Base-by-base conservation (phyloP, 371 early-diverging fungal species). In the Mortierella sp. region DNA sequence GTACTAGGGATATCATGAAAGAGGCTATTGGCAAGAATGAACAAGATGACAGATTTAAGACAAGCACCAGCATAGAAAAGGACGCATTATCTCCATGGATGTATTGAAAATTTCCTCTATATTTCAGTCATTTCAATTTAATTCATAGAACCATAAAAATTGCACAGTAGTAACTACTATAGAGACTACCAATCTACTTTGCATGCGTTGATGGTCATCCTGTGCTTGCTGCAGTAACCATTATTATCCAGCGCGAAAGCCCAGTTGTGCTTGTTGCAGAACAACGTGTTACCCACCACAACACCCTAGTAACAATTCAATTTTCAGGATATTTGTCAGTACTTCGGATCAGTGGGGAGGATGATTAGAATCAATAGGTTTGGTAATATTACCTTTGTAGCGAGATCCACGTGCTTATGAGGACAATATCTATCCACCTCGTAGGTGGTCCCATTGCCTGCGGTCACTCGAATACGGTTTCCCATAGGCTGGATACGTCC, bases 241-340 rank as follows among this genome's bases (percentile, higher is more conserved):
- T 68, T 73, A 15, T 83, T 80, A 37, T 88, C 87, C 63, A 92
- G 65, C 17, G 75, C 66, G 67, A 91, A 92, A 0, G 79, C 78
- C 92, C 92, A 92, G 61, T 89, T 87, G 67, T 92, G 92, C 70
- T 90, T 91, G 64, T 90, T 85, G 65, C 92, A 92, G 40, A 87
- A 74, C 31, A 92, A 59, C 15, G 78, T 85, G 51, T 85, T 83
- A 6, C 92, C 92, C 26, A 89, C 54, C 6, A 91, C 89, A 43
- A 87, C 87, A 9, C 90, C 89, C 88, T 89, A 86, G 37, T 43
- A 2, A 43, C 9, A 59, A 17, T n/a, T 17, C 35, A 59, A 32
- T 58, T 29, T 49, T 62, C 3, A 31, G 56, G 32, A 35, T 22
- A 37, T 0, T 40, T 10, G 28, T 47, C 26, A 55, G 51, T 37